phyloP scores from a whole-genome alignment of 805 yeast genomes.

The Scheffersomyces stipitis region DNA sequence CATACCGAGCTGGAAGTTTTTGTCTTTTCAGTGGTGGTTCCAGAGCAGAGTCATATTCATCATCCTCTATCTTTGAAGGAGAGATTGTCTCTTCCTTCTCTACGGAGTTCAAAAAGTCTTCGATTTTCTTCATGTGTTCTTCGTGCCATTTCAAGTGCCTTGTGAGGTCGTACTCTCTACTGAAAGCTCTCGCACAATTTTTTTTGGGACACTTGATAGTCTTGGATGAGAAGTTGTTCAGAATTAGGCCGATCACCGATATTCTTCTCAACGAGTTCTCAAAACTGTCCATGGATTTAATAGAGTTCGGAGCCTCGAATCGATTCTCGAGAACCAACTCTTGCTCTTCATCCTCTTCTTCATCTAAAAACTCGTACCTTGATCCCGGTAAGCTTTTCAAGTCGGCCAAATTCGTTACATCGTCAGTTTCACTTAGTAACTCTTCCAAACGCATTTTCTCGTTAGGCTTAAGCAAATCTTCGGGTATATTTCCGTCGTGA shows the following conservation, averaged over 20 bases:
- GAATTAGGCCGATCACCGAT: slow-evolving; percentile 36
- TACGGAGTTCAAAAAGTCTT: slow-evolving; percentile 26
- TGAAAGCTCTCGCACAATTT: slow-evolving; percentile 55
- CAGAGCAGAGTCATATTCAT: slow-evolving; percentile 5
- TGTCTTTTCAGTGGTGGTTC: slow-evolving; percentile 1
- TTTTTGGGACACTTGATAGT: slow-evolving; percentile 46
- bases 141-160: slow-evolving; percentile 58
- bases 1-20: neutral
- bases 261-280: slow-evolving; percentile 4
- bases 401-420: slow-evolving; percentile 5
- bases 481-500: slow-evolving; percentile 45
- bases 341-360: slow-evolving; percentile 7
- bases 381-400: slow-evolving; percentile 4
- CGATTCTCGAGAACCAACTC: neutral
- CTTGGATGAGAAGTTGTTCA: slow-evolving; percentile 34
- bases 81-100: slow-evolving; percentile 11
- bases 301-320: slow-evolving; percentile 5
- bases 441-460: slow-evolving; percentile 22
- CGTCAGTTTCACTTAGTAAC: slow-evolving; percentile 15
- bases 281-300: slow-evolving; percentile 4
- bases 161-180: slow-evolving; percentile 45
- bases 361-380: slow-evolving; percentile 6
- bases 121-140: slow-evolving; percentile 29
- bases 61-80: slow-evolving; percentile 5
- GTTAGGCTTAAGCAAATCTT: slow-evolving; percentile 25